Evolutionary conservation across 192 early-diverging fungal species (phyloP).

Genomic region (Backusella australiensis): DNA sequence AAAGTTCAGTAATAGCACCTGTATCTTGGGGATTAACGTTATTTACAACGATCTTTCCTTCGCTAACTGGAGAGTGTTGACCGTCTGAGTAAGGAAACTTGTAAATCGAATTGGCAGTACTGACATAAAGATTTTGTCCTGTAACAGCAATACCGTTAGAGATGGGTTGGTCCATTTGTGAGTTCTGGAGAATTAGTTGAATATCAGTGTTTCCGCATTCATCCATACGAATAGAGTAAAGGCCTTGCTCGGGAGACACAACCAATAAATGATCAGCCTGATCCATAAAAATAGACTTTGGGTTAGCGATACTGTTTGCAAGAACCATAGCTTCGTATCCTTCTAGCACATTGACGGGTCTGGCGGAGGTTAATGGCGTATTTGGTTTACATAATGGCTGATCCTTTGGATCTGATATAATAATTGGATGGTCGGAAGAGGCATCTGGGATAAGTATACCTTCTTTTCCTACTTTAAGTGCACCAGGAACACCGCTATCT

Average conservation of each 20-base stretch:
- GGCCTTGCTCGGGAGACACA: slow-evolving; percentile 9
- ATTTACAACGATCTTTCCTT: slow-evolving; percentile 9
- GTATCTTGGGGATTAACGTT: slow-evolving; percentile 17
- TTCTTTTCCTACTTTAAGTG: slow-evolving; percentile 4
- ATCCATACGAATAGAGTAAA: slow-evolving; percentile 34
- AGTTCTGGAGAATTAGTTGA: slow-evolving; percentile 6
- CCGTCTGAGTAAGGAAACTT: slow-evolving; percentile 30
- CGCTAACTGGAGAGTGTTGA: slow-evolving; percentile 21
- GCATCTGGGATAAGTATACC: slow-evolving; percentile 19
- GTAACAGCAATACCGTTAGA: slow-evolving; percentile 19
- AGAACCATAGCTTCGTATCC: slow-evolving; percentile 31
- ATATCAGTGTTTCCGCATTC: slow-evolving; percentile 25
- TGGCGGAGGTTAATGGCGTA: not conserved
- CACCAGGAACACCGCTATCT: slow-evolving; percentile 2
- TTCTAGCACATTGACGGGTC: slow-evolving; percentile 9
- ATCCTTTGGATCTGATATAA: slow-evolving; percentile 15
- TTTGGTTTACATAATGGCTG: slow-evolving; percentile 26
- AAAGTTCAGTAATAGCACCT: slow-evolving; percentile 11
- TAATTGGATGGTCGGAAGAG: slow-evolving; percentile 27
- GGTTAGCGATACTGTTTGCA: slow-evolving; percentile 19
- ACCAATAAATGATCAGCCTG: slow-evolving; percentile 28
- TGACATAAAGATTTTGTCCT: slow-evolving; percentile 20
- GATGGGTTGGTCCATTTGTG: not conserved
- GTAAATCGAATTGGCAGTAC: slow-evolving; percentile 22
- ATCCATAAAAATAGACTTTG: slow-evolving; percentile 22